Evolutionary conservation across 257 asterid species (phyloP).

Genomic region (Lantana camara): DNA sequence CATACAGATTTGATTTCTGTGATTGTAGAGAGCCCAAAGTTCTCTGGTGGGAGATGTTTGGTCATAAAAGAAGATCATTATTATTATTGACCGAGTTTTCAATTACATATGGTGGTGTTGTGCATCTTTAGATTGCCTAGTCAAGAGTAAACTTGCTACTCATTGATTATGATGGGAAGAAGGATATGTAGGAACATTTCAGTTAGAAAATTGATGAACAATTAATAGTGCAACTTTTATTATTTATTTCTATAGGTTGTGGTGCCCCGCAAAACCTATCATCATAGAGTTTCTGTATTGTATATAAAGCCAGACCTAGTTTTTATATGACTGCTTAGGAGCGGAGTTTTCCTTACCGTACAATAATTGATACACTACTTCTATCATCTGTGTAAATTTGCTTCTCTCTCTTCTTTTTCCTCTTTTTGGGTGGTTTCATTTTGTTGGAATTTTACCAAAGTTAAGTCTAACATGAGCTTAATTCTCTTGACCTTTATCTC

Average conservation of each 20-base stretch:
- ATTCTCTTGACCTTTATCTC: slow-evolving; percentile 24
- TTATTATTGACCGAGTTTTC: too few species aligned
- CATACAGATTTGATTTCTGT: background rate
- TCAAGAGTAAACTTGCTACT: background rate
- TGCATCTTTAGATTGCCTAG: slow-evolving; percentile 13
- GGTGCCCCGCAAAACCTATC: too few species aligned
- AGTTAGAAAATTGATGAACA: background rate
- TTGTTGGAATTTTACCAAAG: background rate
- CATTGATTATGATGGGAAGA: background rate
- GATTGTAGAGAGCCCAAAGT: background rate
- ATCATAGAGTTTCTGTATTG: too few species aligned
- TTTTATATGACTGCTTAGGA: background rate
- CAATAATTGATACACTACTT: background rate
- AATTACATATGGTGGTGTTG: background rate
- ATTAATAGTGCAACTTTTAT: background rate
- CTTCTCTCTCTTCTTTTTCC: background rate
- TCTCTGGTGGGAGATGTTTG: background rate
- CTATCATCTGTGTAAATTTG: background rate
- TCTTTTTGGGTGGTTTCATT: background rate
- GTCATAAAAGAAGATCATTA: background rate
- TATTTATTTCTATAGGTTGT: too few species aligned
- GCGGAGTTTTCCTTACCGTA: background rate
- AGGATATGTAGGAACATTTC: background rate
- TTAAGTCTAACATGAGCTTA: background rate
- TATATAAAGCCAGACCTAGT: too few species aligned